Percentiles rank a stretch among this genome's conserved stretches.
Evolutionary conservation across 2,329 filamentous ascomycete genomes (phyloP).

Genomic region (Trichoderma sp.): DNA sequence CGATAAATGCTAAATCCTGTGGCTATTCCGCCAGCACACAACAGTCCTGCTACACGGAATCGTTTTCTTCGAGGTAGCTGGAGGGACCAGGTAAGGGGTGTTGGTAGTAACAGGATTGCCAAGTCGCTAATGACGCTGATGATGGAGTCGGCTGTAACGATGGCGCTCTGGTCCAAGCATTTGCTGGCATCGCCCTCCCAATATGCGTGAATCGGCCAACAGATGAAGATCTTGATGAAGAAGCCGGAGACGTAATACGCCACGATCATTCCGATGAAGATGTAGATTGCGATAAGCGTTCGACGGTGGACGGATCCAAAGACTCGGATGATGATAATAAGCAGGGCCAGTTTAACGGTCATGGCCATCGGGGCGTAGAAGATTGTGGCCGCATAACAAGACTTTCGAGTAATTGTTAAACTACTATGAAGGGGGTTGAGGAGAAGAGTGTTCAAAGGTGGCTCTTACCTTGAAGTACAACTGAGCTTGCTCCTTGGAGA

Average conservation of each 20-base stretch:
- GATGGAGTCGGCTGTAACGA: slow-evolving; percentile 41
- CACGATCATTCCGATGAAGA: slow-evolving; percentile 44
- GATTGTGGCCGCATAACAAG: slow-evolving; percentile 48
- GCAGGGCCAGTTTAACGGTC: slow-evolving; percentile 48
- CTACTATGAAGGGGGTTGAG: neutral
- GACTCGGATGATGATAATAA: slow-evolving; percentile 49
- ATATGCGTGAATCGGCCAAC: slow-evolving; percentile 47
- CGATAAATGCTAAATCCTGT: slow-evolving; percentile 41
- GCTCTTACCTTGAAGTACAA: slow-evolving; percentile 43
- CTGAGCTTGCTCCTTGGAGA: slow-evolving; percentile 37
- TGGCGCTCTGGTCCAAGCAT: slow-evolving; percentile 43
- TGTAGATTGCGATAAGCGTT: slow-evolving; percentile 44
- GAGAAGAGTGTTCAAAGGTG: neutral
- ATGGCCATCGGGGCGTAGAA: slow-evolving; percentile 51
- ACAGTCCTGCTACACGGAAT: slow-evolving; percentile 38
- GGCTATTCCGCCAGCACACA: slow-evolving; percentile 40
- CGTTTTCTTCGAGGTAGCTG: slow-evolving; percentile 38
- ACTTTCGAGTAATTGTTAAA: slow-evolving; percentile 34
- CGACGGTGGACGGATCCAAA: slow-evolving; percentile 47
- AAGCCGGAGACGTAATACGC: slow-evolving; percentile 47
- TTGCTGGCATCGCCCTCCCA: slow-evolving; percentile 41
- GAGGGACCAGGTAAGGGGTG: slow-evolving; percentile 41
- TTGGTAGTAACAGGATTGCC: slow-evolving; percentile 39
- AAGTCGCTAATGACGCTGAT: slow-evolving; percentile 41
- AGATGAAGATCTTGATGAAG: slow-evolving; percentile 49